Conservation (phyloP, 2,329 filamentous ascomycete genomes). For the Harringtonia aguacate region DNA sequence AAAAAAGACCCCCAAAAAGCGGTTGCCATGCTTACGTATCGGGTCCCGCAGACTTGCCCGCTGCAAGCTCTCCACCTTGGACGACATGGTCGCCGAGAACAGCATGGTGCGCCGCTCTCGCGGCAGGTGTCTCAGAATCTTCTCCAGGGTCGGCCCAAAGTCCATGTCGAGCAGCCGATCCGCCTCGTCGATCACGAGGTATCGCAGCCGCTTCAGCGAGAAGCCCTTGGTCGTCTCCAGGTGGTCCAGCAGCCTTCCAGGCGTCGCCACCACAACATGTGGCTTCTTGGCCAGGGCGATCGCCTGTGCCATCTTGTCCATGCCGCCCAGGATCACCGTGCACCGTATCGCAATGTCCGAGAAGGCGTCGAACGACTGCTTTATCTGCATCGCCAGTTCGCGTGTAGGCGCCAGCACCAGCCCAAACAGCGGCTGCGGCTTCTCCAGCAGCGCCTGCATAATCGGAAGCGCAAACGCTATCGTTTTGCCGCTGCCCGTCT, state of each 20-base stretch:
- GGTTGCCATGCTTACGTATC: conserved; percentile 1
- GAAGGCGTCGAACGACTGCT: conserved; percentile 76
- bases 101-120: conserved; percentile 71
- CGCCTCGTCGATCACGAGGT: conserved; percentile 91
- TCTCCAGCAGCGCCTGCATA: conserved; percentile 79
- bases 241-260: conserved; percentile 81
- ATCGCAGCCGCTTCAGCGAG: conserved; percentile 66
- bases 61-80: conserved; percentile 86
- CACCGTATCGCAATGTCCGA: conserved; percentile 83
- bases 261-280: conserved; percentile 87
- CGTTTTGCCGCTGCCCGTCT: conserved; percentile 94
- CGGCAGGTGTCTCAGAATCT: conserved; percentile 80
- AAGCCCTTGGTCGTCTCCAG: conserved; percentile 97
- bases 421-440: conserved; percentile 77
- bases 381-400: conserved; percentile 87
- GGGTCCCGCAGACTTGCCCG: conserved; percentile 71
- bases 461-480: conserved; percentile 92
- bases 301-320: conserved; percentile 89
- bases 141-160: conserved; percentile 35
- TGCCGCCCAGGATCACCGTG: conserved; percentile 79
- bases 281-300: conserved; percentile 94
- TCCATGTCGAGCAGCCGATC: conserved; percentile 68
- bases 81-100: conserved; percentile 66
- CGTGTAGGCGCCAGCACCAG: conserved; percentile 86
- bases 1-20: not conserved